phyloP scores from a whole-genome alignment of 192 early-diverging fungal species.

The Paraglomus brasilianum region DNA sequence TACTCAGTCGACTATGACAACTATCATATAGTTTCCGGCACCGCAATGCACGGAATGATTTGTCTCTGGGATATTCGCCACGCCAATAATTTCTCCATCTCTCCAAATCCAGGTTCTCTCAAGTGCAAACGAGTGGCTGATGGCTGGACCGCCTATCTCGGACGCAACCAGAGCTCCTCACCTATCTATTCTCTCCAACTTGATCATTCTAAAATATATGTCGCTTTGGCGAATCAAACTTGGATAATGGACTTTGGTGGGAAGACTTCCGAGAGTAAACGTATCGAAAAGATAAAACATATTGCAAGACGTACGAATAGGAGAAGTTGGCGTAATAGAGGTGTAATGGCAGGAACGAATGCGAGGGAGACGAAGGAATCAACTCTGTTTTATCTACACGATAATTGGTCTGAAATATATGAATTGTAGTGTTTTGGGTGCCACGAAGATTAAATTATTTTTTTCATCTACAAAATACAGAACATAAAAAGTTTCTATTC shows the following conservation, averaged over 20 bases:
- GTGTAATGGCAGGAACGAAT: too few relatives aligned
- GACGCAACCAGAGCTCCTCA: background rate
- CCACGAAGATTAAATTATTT: too few relatives aligned
- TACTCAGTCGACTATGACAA: conserved; percentile 16
- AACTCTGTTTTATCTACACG: too few relatives aligned
- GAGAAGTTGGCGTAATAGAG: too few relatives aligned
- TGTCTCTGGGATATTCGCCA: conserved; percentile 4
- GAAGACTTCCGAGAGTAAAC: background rate
- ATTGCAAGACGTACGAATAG: too few relatives aligned
- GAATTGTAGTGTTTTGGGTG: too few relatives aligned
- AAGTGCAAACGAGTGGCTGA: background rate
- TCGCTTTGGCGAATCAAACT: background rate
- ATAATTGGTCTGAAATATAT: too few relatives aligned
- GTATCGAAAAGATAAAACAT: too few relatives aligned
- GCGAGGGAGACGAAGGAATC: too few relatives aligned
- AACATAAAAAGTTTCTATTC: too few relatives aligned
- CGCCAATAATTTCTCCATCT: background rate
- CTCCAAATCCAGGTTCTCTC: background rate
- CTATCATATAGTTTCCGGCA: background rate
- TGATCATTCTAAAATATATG: conserved; percentile 15
- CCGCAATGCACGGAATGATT: background rate
- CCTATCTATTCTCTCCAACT: conserved; percentile 17
- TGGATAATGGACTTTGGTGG: conserved; percentile 10
- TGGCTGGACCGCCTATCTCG: conserved; percentile 18
- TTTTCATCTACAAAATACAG: too few relatives aligned